Base-by-base conservation (phyloP, 805 yeast genomes). In the Metschnikowia baotianmanensis region DNA sequence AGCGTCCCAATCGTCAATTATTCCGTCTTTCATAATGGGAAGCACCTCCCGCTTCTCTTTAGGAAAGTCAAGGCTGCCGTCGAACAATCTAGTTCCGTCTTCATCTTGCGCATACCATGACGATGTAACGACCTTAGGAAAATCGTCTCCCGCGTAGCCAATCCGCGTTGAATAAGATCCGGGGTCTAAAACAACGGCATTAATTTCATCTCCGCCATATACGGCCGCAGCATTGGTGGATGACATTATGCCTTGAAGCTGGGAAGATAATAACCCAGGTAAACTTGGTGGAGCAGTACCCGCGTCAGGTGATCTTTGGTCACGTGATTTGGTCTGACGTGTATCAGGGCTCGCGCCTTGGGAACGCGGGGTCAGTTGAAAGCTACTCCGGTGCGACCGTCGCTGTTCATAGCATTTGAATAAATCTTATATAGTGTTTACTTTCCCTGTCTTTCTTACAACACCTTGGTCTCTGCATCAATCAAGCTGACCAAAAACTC, bases 101-200 rank as follows among this genome's bases (percentile, higher is more conserved):
- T 22, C 40, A 26, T 42, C 47, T 56, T 51, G 46, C n/a, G 61
- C 67, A 55, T 78, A 87, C 45, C 62, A 74, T 1, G 96, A 85
- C 3, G 96, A 93, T 10, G 82, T 61, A 18, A 85, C 77, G 4
- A 81, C 67, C 48, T 82, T 77, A 10, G 99, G 99, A 39, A 78
- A 74, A 58, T 90, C 96, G 42, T 88, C 91, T 9, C 98, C 98
- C 3, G 97, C 90, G 62, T 78, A 89, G 1, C 99, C 99, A 15
- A 83, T 79, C 39, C 91, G 79, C 6, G 96, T 88, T 45, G 79
- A 68, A 46, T 73, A 79, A 9, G 96, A 83, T 25, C 98, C 98
- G 1, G 96, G 90, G 57, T 93, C 98, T 19, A 91, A 71, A 24
- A 91, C 95, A 2, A 93, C 74, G 20, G 98, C 96, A 48, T 88